phyloP scores from a whole-genome alignment of 345 rosid genomes.

The Sapria himalayana region DNA sequence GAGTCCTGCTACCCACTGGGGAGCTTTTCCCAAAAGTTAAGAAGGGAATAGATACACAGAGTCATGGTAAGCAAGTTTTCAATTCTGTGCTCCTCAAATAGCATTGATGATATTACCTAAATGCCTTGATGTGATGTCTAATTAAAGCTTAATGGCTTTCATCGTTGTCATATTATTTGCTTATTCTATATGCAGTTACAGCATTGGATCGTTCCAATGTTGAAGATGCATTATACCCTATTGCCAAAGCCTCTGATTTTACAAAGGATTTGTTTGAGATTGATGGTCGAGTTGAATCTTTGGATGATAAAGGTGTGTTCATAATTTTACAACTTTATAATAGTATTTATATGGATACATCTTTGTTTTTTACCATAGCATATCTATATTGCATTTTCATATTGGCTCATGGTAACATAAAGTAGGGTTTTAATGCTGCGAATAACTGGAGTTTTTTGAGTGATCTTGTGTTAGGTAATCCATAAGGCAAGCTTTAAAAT shows the following conservation, averaged over 20 bases:
- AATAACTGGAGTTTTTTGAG: not conserved
- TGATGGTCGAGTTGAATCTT: constrained; percentile 15
- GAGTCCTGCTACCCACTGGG: constrained; percentile 44
- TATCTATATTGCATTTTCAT: not conserved
- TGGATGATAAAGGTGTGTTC: constrained; percentile 25
- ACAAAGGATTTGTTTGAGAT: constrained; percentile 22
- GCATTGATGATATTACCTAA: not conserved
- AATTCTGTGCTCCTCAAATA: not conserved
- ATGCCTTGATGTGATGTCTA: not conserved
- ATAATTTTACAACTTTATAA: constrained; percentile 4
- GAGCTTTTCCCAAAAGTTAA: constrained; percentile 32
- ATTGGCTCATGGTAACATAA: too few relatives aligned
- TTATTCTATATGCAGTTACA: constrained; percentile 31
- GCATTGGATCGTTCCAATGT: constrained; percentile 82
- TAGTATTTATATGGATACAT: not conserved
- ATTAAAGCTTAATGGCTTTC: not conserved
- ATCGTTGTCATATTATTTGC: constrained; percentile 10
- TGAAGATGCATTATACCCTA: constrained; percentile 64
- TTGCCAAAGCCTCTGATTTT: constrained; percentile 33
- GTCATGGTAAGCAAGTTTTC: constrained; percentile 24
- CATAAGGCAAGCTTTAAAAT: too few relatives aligned
- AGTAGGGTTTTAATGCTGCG: too few relatives aligned
- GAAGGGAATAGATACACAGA: constrained; percentile 24
- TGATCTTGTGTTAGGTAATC: not conserved
- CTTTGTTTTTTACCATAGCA: not conserved